Percentiles rank a stretch among this genome's conserved stretches.
phyloP scores from a whole-genome alignment of 2,329 filamentous ascomycete species.

The Coniochaeta ligniaria region DNA sequence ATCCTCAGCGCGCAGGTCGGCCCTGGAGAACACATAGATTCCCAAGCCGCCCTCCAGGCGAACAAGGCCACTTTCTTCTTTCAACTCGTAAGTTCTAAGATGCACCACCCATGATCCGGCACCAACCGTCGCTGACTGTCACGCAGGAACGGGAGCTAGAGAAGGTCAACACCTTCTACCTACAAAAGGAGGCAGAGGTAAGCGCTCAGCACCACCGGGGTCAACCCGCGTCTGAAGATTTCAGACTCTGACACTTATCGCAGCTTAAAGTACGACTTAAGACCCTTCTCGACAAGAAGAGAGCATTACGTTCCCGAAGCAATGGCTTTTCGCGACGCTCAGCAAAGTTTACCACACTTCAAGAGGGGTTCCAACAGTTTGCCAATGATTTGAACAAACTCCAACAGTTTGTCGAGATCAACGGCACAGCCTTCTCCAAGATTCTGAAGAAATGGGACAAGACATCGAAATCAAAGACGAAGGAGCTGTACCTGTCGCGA shows the following conservation, averaged over 20 bases:
- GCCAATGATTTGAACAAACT: constrained; percentile 95
- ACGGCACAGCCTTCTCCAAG: constrained; percentile 95
- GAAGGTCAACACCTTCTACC: constrained; percentile 96
- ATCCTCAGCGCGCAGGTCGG: constrained; percentile 65
- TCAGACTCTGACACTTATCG: constrained; percentile 24
- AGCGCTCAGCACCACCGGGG: constrained; percentile 18
- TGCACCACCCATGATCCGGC: constrained; percentile 8
- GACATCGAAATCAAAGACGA: constrained; percentile 97
- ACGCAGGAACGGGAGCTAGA: constrained; percentile 88
- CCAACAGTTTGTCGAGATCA: constrained; percentile 97
- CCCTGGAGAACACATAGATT: constrained; percentile 49
- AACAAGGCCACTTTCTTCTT: constrained; percentile 99
- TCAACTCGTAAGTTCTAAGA: constrained; percentile 61
- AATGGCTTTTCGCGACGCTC: constrained; percentile 77
- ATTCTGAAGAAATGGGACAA: constrained; percentile 99
- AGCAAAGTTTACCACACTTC: constrained; percentile 86
- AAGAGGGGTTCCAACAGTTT: constrained; percentile 97
- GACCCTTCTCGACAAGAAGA: constrained; percentile 92
- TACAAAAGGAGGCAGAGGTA: constrained; percentile 97
- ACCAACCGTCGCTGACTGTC: constrained; percentile 28
- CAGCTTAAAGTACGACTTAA: constrained; percentile 90
- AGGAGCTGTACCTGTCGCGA: constrained; percentile 91
- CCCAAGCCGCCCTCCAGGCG: constrained; percentile 85
- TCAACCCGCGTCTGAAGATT: background rate
- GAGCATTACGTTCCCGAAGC: constrained; percentile 72